A percentile compares a stretch with the other conserved stretches of the same genome.
phyloP scores from a whole-genome alignment of 805 yeast genomes.

The Nakazawaea siamensis region DNA sequence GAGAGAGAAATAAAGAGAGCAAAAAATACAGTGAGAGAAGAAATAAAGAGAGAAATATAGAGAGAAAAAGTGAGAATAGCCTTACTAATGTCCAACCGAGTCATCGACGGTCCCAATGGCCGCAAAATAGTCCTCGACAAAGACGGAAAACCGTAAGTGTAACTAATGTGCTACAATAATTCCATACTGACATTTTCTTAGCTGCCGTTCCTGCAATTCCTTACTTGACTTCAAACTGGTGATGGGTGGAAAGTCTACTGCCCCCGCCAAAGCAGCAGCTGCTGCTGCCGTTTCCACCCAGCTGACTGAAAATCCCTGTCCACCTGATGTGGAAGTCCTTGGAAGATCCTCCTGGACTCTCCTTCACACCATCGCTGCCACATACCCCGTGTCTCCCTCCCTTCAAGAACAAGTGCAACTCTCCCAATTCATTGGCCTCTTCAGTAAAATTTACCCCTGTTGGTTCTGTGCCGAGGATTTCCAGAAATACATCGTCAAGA shows the following conservation, averaged over 20 bases:
- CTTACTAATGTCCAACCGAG: too few relatives aligned
- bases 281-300: slow-evolving; percentile 8
- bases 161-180: slow-evolving; percentile 4
- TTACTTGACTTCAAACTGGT: slow-evolving; percentile 73
- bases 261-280: slow-evolving; percentile 16
- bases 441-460: slow-evolving; percentile 85
- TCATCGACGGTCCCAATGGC: slow-evolving; percentile 45
- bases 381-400: slow-evolving; percentile 68
- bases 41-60: too few relatives aligned
- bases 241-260: slow-evolving; percentile 18
- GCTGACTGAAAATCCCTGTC: slow-evolving; percentile 32
- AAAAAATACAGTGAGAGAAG: too few relatives aligned
- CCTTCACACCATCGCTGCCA: slow-evolving; percentile 83
- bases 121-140: slow-evolving; percentile 69
- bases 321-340: slow-evolving; percentile 76
- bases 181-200: too few relatives aligned
- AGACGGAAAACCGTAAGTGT: slow-evolving; percentile 87
- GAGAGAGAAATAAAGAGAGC: too few relatives aligned
- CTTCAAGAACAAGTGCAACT: slow-evolving; percentile 60
- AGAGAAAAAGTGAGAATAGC: too few relatives aligned
- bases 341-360: slow-evolving; percentile 93
- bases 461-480: slow-evolving; percentile 90
- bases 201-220: slow-evolving; percentile 83
- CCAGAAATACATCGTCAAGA: slow-evolving; percentile 42
- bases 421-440: slow-evolving; percentile 57